Evolutionary conservation across 345 rosid species (phyloP), one percentile per base, ranked within the genome.

Genomic region (Brassica juncea): DNA sequence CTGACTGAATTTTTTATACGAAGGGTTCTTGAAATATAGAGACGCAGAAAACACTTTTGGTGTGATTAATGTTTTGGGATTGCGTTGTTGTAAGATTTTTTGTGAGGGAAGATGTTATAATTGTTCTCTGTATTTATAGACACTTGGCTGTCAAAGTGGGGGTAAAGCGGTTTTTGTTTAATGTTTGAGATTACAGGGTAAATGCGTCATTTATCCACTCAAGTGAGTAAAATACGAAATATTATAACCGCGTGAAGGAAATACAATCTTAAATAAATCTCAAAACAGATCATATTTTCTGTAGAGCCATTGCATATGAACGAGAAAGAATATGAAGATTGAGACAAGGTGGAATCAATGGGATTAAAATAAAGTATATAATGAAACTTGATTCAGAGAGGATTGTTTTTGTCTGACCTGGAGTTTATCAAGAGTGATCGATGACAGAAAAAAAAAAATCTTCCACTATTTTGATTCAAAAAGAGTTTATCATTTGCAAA

Each of bases 101-200:
- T 68, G 75, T 80, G 83, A 80, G 55, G 61, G 32, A 31, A 70
- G 55, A 42, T 68, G 79, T 19, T 64, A 7, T 55, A 30, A 25
- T 70, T 64, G 47, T 74, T 59, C 2, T 70, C 62, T 70, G 76
- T 75, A 80, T 80, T 63, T 80, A 80, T 80, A 80, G 76, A 70
- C 80, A 54, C 62, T 69, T 74, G 75, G 71, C 61, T 54, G 3
- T 7, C 12, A 28, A 74, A 54, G 68, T 80, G 75, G 54, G 49
- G 42, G 37, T 6, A 52, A 74, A 63, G 49, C n/a, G 63, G 3
- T 44, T 58, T 65, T 15, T 66, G 47, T 58, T 78, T 42, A 0
- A 37, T 54, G 21, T 39, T 65, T 55, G 19, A 8, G 12, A 58
- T 28, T 73, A 0, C 0, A 30, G 78, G 82, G 79, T 74, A 62